phyloP scores from a whole-genome alignment of 164 flowering plant species.

The Santalum album region DNA sequence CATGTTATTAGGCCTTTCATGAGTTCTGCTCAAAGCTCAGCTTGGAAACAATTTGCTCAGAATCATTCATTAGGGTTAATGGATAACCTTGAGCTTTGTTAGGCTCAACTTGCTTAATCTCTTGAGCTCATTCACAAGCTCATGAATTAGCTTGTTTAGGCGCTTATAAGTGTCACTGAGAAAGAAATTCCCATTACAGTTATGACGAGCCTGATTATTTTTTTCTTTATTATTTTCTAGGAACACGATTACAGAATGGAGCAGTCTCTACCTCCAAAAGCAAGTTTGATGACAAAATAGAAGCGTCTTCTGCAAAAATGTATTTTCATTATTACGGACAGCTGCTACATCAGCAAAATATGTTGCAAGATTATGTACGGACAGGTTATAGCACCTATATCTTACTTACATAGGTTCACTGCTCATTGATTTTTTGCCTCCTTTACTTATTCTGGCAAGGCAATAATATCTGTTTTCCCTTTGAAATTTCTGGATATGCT shows the following conservation, averaged over 20 bases:
- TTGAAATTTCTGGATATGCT: too few relatives aligned
- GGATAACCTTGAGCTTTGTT: too few relatives aligned
- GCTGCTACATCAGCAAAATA: slow-evolving; percentile 92
- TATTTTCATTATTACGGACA: slow-evolving; percentile 98
- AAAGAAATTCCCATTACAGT: neutral
- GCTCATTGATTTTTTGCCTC: neutral
- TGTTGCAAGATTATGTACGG: slow-evolving; percentile 98
- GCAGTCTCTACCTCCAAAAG: slow-evolving; percentile 33
- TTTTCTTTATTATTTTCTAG: slow-evolving; percentile 21
- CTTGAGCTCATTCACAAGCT: neutral
- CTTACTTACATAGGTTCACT: neutral
- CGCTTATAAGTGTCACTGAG: too few relatives aligned
- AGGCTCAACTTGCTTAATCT: too few relatives aligned
- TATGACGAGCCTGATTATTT: neutral
- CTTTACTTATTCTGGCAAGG: too few relatives aligned
- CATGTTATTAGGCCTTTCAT: too few relatives aligned
- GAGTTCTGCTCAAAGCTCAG: too few relatives aligned
- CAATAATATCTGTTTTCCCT: too few relatives aligned
- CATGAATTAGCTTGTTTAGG: neutral
- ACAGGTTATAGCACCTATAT: slow-evolving; percentile 61
- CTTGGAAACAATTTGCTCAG: too few relatives aligned
- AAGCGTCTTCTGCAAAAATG: slow-evolving; percentile 94
- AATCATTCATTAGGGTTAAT: too few relatives aligned
- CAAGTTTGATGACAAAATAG: slow-evolving; percentile 94
- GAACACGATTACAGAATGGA: slow-evolving; percentile 51